Evolutionary conservation across 345 rosid species (phyloP).

Genomic region (Eucalyptus shirleyi): DNA sequence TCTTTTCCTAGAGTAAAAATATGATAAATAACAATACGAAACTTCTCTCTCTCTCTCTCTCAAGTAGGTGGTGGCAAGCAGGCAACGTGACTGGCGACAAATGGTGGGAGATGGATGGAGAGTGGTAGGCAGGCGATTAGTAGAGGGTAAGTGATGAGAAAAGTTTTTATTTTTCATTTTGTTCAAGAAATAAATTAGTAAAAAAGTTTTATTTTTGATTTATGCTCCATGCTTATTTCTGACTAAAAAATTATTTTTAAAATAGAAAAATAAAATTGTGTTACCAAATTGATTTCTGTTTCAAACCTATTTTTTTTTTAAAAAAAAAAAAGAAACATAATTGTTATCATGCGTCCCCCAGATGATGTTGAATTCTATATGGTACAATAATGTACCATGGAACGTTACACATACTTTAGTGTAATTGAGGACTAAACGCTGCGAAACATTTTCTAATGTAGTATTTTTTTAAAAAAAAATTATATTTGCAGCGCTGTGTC

Average conservation of each 20-base stretch:
- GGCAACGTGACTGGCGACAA: accelerated
- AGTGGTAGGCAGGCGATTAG: accelerated
- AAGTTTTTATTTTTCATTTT: too few species aligned
- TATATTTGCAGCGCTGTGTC: not conserved
- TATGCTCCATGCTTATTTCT: too few species aligned
- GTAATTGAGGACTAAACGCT: not conserved
- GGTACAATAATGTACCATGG: not conserved
- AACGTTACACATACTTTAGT: accelerated
- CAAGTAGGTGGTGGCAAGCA: accelerated
- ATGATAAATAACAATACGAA: too few species aligned
- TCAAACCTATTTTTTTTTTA: accelerated
- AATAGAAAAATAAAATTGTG: too few species aligned
- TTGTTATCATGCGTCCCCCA: accelerated
- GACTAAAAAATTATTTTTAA: too few species aligned
- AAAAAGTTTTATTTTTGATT: accelerated
- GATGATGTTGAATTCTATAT: not conserved
- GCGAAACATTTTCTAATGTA: not conserved
- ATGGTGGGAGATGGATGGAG: too few species aligned
- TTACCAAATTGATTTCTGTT: accelerated
- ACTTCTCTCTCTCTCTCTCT: too few species aligned
- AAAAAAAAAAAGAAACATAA: too few species aligned
- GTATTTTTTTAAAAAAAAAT: not conserved
- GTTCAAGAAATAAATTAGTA: too few species aligned
- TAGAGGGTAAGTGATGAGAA: too few species aligned
- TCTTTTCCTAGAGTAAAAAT: accelerated